These are phyloP conservation scores for Flaveria brownii DNA, from an alignment of 129 eudicot species.

Conservation along the genomic window DNA sequence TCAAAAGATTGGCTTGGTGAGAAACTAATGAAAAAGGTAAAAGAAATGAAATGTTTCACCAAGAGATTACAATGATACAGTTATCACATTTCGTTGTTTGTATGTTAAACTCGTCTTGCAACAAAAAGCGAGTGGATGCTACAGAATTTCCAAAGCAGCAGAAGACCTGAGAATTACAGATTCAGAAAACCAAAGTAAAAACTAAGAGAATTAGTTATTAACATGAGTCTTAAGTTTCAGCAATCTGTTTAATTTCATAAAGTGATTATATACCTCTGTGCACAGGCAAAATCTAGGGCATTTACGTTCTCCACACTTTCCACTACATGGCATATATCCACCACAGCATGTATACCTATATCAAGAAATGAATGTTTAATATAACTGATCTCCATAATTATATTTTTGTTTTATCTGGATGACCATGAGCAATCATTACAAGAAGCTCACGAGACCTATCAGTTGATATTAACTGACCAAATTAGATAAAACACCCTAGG, in stretches of 20 bases:
- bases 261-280: conserved; percentile 56
- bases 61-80: conserved; percentile 72
- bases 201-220: neutral
- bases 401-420: neutral
- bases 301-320: conserved; percentile 79
- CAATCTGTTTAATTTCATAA: neutral
- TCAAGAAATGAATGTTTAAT: neutral
- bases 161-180: conserved; percentile 52
- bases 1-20: conserved; percentile 9
- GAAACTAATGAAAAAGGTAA: neutral
- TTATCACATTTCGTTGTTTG: conserved; percentile 92
- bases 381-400: neutral
- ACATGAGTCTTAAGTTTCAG: conserved; percentile 40
- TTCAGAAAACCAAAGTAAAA: neutral
- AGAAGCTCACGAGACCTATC: too few relatives aligned
- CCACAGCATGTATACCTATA: too few relatives aligned
- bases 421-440: too few relatives aligned
- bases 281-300: conserved; percentile 89
- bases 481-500: too few relatives aligned
- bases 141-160: conserved; percentile 86
- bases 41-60: conserved; percentile 10
- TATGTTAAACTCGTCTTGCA: conserved; percentile 96
- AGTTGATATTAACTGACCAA: neutral
- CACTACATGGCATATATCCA: conserved; percentile 50
- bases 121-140: conserved; percentile 85